A percentile compares a stretch with the other conserved stretches of the same genome.
Evolutionary conservation across 495 filamentous ascomycete genomes (phyloP).

Genomic region (Rostrohypoxylon terebratum): DNA sequence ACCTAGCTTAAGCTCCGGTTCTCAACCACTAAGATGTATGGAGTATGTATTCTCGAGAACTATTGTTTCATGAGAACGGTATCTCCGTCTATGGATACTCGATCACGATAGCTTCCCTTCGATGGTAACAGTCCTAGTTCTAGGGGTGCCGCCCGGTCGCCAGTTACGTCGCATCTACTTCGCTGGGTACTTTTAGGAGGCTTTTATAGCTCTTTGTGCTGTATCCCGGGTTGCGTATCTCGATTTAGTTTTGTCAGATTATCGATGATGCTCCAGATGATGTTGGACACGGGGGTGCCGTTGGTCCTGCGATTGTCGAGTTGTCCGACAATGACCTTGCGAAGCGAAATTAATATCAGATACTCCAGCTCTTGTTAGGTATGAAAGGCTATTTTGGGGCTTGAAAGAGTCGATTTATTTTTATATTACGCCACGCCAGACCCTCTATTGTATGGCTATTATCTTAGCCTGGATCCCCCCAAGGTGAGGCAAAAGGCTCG

Average conservation of each 20-base stretch:
- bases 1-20: not conserved
- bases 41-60: not conserved
- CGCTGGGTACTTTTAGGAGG: not conserved
- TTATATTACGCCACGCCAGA: conserved; percentile 2
- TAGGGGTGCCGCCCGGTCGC: not conserved
- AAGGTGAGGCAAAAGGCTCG: conserved; percentile 21
- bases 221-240: not conserved
- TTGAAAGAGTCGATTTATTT: conserved; percentile 21
- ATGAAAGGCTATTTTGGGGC: conserved; percentile 11
- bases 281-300: too few species aligned
- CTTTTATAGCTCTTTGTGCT: not conserved
- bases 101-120: not conserved
- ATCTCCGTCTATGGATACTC: not conserved
- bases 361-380: not conserved
- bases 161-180: not conserved
- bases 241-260: not conserved
- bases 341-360: conserved; percentile 27
- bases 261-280: not conserved
- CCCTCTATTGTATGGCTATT: conserved; percentile 18
- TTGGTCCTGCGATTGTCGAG: not conserved
- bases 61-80: not conserved
- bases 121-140: not conserved
- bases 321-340: conserved; percentile 26
- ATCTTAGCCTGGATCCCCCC: not conserved
- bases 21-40: not conserved